Evolutionary conservation across 1,139 yeast genomes (phyloP), one percentile per base, ranked within the genome.

Genomic region (Pichia inconspicua): DNA sequence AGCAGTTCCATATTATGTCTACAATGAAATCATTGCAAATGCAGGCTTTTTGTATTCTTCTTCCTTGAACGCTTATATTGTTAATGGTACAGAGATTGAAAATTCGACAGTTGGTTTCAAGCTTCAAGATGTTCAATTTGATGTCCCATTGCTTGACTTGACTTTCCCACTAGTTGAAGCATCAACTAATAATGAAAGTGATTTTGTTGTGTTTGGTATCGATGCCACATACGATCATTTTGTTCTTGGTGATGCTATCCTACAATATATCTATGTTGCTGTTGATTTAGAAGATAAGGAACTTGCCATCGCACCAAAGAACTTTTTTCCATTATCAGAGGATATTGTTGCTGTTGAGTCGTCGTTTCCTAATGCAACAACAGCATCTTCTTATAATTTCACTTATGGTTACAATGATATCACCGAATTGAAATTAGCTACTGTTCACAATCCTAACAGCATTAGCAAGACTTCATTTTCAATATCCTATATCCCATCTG

Each of bases 211-310:
- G 7, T 51, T 71, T 17, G 68, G 67, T 5, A 49, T 70, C 9
- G 53, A 64, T 40, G 55, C 62, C 28, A 57, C 59, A 34, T 61
- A 59, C 35, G 58, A 56, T 42, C 47, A 59, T 4, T 56, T 62
- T 38, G 65, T 76, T 38, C 59, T 85, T 17, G 96, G 96, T 41
- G 95, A 84, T 63, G 74, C 79, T 31, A 78, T 86, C 65, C 67
- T 87, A 58, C 73, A 87, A 54, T 71, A 77, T 43, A 85, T 87
- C 5, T 87, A 87, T 61, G 75, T 80, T 42, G 95, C 85, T 35
- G 84, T 75, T 61, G 90, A 87, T 64, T 67, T 86, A 55, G 89
- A 84, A 37, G 78, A 75, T 55, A 66, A 67, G 46, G 78, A 80
- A 58, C 70, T 87, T 25, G 78, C 84, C 1, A 53, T 88, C 50